phyloP scores from a whole-genome alignment of 768 basidiomycete species.

The Gymnopilus junonius region DNA sequence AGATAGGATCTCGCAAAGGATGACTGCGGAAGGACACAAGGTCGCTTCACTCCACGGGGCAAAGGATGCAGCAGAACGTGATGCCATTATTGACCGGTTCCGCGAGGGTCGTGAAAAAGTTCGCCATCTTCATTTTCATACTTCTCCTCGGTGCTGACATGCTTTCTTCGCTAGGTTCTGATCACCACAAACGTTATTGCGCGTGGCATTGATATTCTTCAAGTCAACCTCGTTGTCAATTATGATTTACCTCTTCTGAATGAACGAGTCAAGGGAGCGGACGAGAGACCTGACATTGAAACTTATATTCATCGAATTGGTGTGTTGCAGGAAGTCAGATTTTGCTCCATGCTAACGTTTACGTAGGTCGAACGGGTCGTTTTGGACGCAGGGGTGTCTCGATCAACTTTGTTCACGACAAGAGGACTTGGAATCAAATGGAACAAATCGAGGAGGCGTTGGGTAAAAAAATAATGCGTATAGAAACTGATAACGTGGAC shows the following conservation, averaged over 20 bases:
- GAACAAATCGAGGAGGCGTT: conserved; percentile 83
- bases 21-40: conserved; percentile 93
- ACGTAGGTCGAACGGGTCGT: conserved; percentile 90
- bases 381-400: conserved; percentile 98
- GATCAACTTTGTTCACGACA: conserved; percentile 96
- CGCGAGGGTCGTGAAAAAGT: conserved; percentile 96
- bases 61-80: conserved; percentile 89
- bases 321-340: conserved; percentile 27
- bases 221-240: conserved; percentile 99
- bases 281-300: conserved; percentile 84
- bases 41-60: conserved; percentile 96
- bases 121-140: background rate
- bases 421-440: conserved; percentile 88
- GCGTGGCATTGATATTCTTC: conserved; percentile 96
- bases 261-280: conserved; percentile 58
- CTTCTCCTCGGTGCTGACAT: background rate
- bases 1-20: conserved; percentile 88
- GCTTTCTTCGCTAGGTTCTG: conserved; percentile 49
- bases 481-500: conserved; percentile 90
- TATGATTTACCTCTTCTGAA: conserved; percentile 92
- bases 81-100: conserved; percentile 92
- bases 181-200: conserved; percentile 99
- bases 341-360: background rate
- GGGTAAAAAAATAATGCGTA: conserved; percentile 78
- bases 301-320: conserved; percentile 99